Evolutionary conservation across 2,329 filamentous ascomycete species (phyloP), one percentile per base, ranked within the genome.

Genomic region (Penicillium sp.): DNA sequence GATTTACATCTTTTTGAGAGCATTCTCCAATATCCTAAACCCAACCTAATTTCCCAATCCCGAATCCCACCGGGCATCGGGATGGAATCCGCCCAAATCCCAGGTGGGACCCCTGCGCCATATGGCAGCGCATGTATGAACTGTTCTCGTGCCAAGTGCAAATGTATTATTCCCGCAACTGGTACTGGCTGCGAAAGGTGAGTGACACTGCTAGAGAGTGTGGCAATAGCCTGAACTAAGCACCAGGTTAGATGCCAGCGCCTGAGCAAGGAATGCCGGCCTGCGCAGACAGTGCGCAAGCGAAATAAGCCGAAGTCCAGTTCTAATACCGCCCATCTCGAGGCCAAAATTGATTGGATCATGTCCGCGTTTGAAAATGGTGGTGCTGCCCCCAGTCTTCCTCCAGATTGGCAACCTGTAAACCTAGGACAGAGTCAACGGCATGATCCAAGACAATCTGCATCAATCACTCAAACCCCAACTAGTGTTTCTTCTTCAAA

Each of bases 191-290:
- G 67, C 46, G 65, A 69, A 48, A 67, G 67, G 67, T 69, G 40
- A 52, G 57, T 57, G 21, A 38, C 9, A 18, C 32, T n/a, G 10
- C 50, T 48, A 46, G 18, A 16, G 29, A 46, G 42, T 6, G 4
- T 42, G 18, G 29, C 5, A 46, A 27, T 21, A 35, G 5, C 27
- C 47, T 3, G 42, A 21, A 38, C 55, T 60, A 31, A 64, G 25
- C 25, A 9, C 10, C 23, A 9, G 21, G 15, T n/a, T 59, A 75
- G 77, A 53, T 80, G 77, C 42, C 64, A 72, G 46, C 74, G 77
- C 6, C 63, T 79, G 1, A 69, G 70, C 23, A 75, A 74, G 57
- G 65, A 73, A 45, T 79, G 77, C 56, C 65, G 68, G 18, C 72
- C 76, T 12, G 71, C 75, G 9, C 60, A 63, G 18, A 68, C 72